These are phyloP conservation scores for Phytophthora niederhauseri DNA, from an alignment of 352 stramenopile species.

Conservation along the genomic window DNA sequence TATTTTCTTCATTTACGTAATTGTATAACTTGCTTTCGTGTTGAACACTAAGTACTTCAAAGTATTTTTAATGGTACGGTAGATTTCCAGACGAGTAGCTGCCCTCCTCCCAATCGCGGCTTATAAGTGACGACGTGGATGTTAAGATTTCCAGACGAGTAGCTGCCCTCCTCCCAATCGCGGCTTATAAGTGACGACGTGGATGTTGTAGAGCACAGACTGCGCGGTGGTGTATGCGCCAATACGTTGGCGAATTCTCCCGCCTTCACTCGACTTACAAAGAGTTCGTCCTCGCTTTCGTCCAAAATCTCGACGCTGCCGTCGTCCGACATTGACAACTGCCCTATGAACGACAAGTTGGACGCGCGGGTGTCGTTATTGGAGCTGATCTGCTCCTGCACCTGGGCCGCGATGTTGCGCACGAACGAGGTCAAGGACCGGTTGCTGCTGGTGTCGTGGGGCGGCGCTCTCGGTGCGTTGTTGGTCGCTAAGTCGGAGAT, in stretches of 20 bases:
- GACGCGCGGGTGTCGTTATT: slow-evolving; percentile 7
- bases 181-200: neutral
- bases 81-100: neutral
- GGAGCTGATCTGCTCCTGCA: slow-evolving; percentile 15
- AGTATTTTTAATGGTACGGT: no score
- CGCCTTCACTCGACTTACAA: slow-evolving; percentile 8
- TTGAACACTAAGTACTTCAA: no score
- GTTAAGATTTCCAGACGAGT: neutral
- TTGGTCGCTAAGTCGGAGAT: neutral
- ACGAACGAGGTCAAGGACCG: slow-evolving; percentile 23
- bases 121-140: neutral
- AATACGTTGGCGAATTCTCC: neutral
- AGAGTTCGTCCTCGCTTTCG: slow-evolving; percentile 16
- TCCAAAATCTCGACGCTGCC: slow-evolving; percentile 6
- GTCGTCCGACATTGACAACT: slow-evolving; percentile 7
- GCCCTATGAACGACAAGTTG: slow-evolving; percentile 20
- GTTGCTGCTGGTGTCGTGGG: slow-evolving; percentile 11
- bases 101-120: neutral
- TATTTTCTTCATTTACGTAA: no score
- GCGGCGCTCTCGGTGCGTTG: neutral
- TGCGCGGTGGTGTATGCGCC: neutral
- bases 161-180: neutral
- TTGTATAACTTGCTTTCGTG: no score
- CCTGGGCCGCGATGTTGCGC: slow-evolving; percentile 19
- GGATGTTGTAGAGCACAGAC: neutral